Base-by-base conservation (phyloP, 257 asterid genomes). In the Anisodus acutangulus region DNA sequence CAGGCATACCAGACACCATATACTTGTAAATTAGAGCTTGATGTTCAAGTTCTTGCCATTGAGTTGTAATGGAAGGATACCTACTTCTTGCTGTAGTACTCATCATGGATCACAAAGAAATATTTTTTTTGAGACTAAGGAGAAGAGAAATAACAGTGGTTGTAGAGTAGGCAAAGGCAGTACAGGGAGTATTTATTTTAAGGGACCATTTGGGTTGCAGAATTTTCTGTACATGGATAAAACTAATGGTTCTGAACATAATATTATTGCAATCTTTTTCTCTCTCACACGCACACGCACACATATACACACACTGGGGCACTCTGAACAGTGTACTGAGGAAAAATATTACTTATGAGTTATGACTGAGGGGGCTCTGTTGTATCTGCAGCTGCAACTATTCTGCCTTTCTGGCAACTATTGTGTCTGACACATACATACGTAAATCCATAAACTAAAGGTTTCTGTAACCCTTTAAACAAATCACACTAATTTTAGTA, bases 1-100 rank as follows among this genome's bases (percentile, higher is more conserved):
- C 83, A 15, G 98, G 95, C 85, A 92, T 90, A 4, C 99, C 98
- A 9, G 98, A 92, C 3, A 88, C 90, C 92, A 97, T 92, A 91
- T 93, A 92, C 87, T 97, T 97, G 91, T 89, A 97, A 51, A 93
- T 95, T 6, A 94, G 97, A 67, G 98, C 96, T 83, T 97, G 99
- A 83, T 93, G 97, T 76, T 97, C 99, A 37, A 97, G 98, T 49
- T 97, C 98, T 88, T 93, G 98, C 97, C 98, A 92, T 66, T 97
- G 99, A 10, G 94, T 84, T 26, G 95, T 92, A 39, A 97, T 93
- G 87, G 95, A 97, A 55, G 98, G 98, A 64, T 67, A 90, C 85
- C 92, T 90, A 67, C 82, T 89, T 60, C 93, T 89, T 60, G 84
- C 87, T 51, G 81, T 12, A 26, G 37, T 79, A 68, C 85, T 93